A percentile compares a stretch with the other conserved stretches of the same genome.
Conservation (phyloP, 192 early-diverging fungal genomes). For the Allomyces arbusculus region DNA sequence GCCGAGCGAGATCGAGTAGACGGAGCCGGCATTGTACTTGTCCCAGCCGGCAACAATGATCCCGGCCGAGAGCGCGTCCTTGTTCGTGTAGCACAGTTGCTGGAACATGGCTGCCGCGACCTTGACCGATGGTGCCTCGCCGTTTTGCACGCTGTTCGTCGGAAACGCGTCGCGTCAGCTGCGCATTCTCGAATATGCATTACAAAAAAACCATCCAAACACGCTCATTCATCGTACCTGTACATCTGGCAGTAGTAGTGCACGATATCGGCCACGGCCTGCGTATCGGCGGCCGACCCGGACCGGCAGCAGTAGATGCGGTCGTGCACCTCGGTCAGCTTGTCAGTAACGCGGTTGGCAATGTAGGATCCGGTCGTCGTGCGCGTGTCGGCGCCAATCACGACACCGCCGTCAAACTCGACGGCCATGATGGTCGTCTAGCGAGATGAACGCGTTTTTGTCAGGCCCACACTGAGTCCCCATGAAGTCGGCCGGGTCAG, state of each 20-base stretch:
- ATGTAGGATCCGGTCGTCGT: conserved; percentile 92
- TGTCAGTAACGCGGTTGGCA: conserved; percentile 94
- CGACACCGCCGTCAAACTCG: conserved; percentile 69
- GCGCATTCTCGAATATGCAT: conserved; percentile 3
- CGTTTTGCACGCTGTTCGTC: conserved; percentile 49
- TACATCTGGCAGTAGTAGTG: conserved; percentile 89
- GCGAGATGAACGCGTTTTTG: not conserved
- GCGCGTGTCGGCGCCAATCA: conserved; percentile 92
- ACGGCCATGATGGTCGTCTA: conserved; percentile 97
- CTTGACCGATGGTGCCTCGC: conserved; percentile 60
- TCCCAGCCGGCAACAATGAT: conserved; percentile 99
- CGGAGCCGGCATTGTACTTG: conserved; percentile 54
- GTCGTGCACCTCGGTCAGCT: conserved; percentile 88
- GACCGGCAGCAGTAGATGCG: conserved; percentile 92
- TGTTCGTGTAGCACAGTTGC: conserved; percentile 85
- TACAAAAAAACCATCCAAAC: not conserved
- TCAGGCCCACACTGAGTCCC: not conserved
- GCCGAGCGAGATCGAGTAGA: conserved; percentile 79
- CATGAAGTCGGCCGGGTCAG: not conserved
- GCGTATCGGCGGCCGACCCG: conserved; percentile 95
- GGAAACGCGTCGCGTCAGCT: not conserved
- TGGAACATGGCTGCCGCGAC: conserved; percentile 82
- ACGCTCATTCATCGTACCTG: conserved; percentile 26
- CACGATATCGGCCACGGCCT: conserved; percentile 94
- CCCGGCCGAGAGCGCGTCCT: conserved; percentile 63